Evolutionary conservation across 129 eudicot genomes (phyloP), one percentile per base, ranked within the genome.

Genomic region (Flaveria bidentis): DNA sequence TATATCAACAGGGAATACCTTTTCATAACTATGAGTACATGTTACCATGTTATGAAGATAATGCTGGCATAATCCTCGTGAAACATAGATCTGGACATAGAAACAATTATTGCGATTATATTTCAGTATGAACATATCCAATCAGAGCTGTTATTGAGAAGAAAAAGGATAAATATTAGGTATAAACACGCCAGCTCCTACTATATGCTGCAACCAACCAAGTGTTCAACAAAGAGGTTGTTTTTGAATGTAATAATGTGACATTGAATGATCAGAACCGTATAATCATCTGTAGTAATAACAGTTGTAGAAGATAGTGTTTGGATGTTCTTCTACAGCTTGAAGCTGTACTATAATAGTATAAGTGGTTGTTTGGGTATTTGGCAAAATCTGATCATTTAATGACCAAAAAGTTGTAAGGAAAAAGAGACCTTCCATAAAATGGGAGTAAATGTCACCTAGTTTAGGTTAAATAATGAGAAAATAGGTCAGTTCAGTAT

Each of bases 21-120:
- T 87, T 23, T 79, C 83, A 71, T 79, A 84, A 83, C 56, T 84
- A 77, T 83, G 85, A 65, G 84, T 82, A 74, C 87, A 80, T 50
- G 80, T 44, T 50, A 86, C 86, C 97, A 94, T 91, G 77, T 86
- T 89, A 76, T 78, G 90, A 61, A 91, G 80, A 87, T 87, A 94
- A 78, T 84, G 84, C 67, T 73, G 89, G 85, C 88, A 76, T 80
- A 91, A 16, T 72, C 75, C 82, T 23, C 80, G 85, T 41, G 55
- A 77, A 71, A 87, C 84, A 84, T 85, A 89, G 49, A 72, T 71
- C 98, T 94, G 88, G 45, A 84, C 28, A 69, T 53, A 51, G 60
- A 78, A 73, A 80, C 72, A 65, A 84, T 63, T 45, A 36, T 46
- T 69, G 73, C 33, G 26, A 80, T 65, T 76, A 76, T 6, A 71